Conservation (phyloP, 2,329 filamentous ascomycete genomes). For the Trichophaea hybrida region DNA sequence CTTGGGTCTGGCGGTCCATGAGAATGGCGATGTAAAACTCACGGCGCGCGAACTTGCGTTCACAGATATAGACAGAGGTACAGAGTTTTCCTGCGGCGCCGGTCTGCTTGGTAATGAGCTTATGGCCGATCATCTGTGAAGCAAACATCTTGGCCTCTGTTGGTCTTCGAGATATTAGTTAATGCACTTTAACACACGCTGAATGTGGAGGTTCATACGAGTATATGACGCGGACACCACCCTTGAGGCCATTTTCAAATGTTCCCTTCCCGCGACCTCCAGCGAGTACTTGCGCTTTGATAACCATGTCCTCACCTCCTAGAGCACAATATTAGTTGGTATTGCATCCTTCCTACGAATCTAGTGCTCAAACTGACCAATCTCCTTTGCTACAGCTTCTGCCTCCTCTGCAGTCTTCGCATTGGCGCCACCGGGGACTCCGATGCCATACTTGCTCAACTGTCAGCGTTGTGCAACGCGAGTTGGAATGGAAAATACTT, state of each 20-base stretch:
- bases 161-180: conserved; percentile 38
- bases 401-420: conserved; percentile 74
- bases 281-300: conserved; percentile 97
- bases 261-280: conserved; percentile 95
- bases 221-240: conserved; percentile 96
- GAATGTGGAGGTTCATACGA: conserved; percentile 42
- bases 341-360: conserved; percentile 7
- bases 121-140: conserved; percentile 98
- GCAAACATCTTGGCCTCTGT: conserved; percentile 95
- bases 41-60: conserved; percentile 97
- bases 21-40: conserved; percentile 98
- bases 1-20: conserved; percentile 87
- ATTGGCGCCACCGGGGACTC: conserved; percentile 78
- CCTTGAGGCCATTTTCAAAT: conserved; percentile 98
- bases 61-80: conserved; percentile 96
- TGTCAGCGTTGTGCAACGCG: conserved; percentile 3
- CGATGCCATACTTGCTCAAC: conserved; percentile 66
- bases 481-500: conserved; percentile 19
- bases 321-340: conserved; percentile 8
- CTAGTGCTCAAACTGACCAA: conserved; percentile 43
- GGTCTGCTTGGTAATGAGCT: conserved; percentile 98
- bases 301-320: conserved; percentile 79
- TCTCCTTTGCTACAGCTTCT: conserved; percentile 76
- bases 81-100: conserved; percentile 85
- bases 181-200: conserved; percentile 14